phyloP scores from a whole-genome alignment of 805 yeast species.

The Spathaspora arborariae region DNA sequence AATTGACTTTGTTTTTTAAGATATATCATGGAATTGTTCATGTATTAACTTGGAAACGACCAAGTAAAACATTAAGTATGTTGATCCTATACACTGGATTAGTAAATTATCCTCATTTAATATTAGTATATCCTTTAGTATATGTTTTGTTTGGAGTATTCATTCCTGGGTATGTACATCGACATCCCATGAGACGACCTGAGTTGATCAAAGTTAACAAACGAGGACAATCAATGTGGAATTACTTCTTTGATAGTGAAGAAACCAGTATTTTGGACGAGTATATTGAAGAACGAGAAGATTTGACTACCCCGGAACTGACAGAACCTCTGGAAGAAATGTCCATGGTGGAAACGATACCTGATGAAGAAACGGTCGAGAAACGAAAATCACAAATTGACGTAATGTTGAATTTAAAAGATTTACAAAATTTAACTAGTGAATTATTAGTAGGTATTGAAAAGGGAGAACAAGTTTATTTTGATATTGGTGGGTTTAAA shows the following conservation, averaged over 20 bases:
- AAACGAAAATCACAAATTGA: constrained; percentile 28
- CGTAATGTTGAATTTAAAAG: constrained; percentile 63
- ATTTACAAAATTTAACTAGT: constrained; percentile 63
- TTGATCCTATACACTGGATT: constrained; percentile 60
- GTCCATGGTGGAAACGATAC: neutral
- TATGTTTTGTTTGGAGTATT: constrained; percentile 53
- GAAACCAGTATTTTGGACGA: constrained; percentile 34
- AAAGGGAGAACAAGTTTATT: constrained; percentile 49
- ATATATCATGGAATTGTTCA: constrained; percentile 60
- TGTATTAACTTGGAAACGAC: constrained; percentile 70
- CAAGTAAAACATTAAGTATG: constrained; percentile 61
- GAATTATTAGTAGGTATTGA: constrained; percentile 50
- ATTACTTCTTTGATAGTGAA: constrained; percentile 27
- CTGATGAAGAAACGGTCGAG: constrained; percentile 10
- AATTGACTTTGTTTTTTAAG: constrained; percentile 54
- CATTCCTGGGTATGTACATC: constrained; percentile 63
- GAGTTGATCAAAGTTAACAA: constrained; percentile 41
- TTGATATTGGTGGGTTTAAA: constrained; percentile 64
- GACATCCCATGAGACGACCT: constrained; percentile 59
- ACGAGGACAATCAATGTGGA: constrained; percentile 54
- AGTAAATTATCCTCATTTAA: constrained; percentile 68
- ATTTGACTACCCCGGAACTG: constrained; percentile 1
- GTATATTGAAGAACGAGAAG: constrained; percentile 16
- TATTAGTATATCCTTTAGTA: constrained; percentile 61
- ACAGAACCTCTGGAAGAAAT: neutral